These are phyloP conservation scores for Dimocarpus longan DNA, from an alignment of 345 rosid genomes.

Conservation along the genomic window DNA sequence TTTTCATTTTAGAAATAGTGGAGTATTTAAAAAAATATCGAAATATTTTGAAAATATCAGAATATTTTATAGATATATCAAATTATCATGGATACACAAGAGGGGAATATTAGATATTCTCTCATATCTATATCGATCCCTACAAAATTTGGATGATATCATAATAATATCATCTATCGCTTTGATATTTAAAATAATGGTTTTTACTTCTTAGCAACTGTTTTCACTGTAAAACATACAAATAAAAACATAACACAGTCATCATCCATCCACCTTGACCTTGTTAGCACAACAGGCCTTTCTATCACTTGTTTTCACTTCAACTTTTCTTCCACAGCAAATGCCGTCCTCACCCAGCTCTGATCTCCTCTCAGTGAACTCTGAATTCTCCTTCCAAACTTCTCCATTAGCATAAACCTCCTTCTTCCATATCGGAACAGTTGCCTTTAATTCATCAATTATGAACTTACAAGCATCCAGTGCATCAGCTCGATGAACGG, in stretches of 20 bases:
- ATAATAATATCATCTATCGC: too few species aligned
- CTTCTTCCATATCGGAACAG: conserved; percentile 95
- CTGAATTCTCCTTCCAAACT: conserved; percentile 93
- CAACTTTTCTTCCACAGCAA: conserved; percentile 32
- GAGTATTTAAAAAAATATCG: too few species aligned
- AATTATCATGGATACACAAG: too few species aligned
- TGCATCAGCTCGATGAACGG: conserved; percentile 83
- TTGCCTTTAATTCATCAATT: conserved; percentile 82
- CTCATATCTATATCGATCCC: too few species aligned
- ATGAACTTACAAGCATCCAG: conserved; percentile 83
- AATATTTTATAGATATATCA: too few species aligned
- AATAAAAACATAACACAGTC: neutral
- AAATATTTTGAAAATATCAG: too few species aligned
- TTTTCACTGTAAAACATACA: neutral
- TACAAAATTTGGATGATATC: too few species aligned
- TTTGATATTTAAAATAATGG: too few species aligned
- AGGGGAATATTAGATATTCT: too few species aligned
- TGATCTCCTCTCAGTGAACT: conserved; percentile 64
- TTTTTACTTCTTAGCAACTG: neutral
- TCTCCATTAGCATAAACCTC: conserved; percentile 88
- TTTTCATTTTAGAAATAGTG: too few species aligned
- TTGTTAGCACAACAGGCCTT: conserved; percentile 64
- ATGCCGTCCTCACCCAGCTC: conserved; percentile 44
- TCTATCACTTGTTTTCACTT: conserved; percentile 26
- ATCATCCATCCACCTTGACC: conserved; percentile 43